phyloP scores from a whole-genome alignment of 1,139 yeast genomes.

The Suhomyces guaymorum region DNA sequence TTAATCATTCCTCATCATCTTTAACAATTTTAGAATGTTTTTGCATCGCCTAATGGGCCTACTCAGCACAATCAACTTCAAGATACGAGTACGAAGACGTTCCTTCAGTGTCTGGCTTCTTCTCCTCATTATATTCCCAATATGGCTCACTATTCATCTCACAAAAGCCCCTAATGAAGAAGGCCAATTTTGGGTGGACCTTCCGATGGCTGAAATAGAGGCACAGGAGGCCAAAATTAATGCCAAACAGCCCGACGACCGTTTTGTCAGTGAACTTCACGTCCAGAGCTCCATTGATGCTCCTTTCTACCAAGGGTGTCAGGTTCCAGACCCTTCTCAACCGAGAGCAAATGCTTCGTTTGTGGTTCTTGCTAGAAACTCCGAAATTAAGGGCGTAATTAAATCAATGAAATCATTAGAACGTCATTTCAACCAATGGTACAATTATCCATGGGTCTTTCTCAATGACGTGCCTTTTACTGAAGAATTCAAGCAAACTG shows the following conservation, averaged over 20 bases:
- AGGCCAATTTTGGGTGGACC: constrained; percentile 10
- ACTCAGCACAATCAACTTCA: no score
- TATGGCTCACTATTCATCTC: neutral
- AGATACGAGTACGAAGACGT: neutral
- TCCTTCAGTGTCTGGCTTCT: neutral
- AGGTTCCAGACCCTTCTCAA: constrained; percentile 32
- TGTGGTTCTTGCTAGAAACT: constrained; percentile 78
- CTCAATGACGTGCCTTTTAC: constrained; percentile 76
- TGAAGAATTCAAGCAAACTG: constrained; percentile 56
- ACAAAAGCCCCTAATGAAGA: constrained; percentile 1
- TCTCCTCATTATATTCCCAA: neutral
- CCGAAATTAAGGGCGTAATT: constrained; percentile 69
- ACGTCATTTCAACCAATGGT: constrained; percentile 88
- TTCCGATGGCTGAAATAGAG: constrained; percentile 3
- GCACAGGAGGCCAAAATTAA: neutral
- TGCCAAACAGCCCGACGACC: constrained; percentile 7
- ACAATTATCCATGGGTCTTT: constrained; percentile 84
- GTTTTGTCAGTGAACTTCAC: constrained; percentile 29
- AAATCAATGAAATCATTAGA: constrained; percentile 72
- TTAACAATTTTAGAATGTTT: no score
- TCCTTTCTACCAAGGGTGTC: constrained; percentile 57
- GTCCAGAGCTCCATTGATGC: constrained; percentile 35
- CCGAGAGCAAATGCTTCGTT: constrained; percentile 72
- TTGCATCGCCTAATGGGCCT: no score
- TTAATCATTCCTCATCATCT: no score